Evolutionary conservation across 1,284 basidiomycete genomes (phyloP), one percentile per base, ranked within the genome.

Genomic region (Austropuccinia psidii): DNA sequence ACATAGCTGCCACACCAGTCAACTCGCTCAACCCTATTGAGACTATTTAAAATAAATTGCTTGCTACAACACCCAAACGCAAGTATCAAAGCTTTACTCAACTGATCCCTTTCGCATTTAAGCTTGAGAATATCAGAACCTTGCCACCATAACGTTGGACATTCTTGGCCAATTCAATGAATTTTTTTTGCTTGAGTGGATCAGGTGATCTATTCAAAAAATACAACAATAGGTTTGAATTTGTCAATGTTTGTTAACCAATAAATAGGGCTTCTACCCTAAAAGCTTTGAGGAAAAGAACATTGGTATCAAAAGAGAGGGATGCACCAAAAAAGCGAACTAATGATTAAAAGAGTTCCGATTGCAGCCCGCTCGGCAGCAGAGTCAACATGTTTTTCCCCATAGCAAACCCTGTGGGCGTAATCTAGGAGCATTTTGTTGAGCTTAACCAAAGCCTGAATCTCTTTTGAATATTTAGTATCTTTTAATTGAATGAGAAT

Each of bases 371-470:
- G 86, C 78, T 93, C 89, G 29, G 91, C 90, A 4, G 96, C 96
- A 19, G 97, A 85, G 62, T 86, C 84, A 72, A 99, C 94, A 81
- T 98, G 95, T 57, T 90, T 87, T 49, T 95, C 93, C 0, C 96
- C 95, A 81, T 99, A 99, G 95, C 96, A 98, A 5, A 96, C 96
- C 69, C 96, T 86, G 83, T 94, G 88, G 81, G 98, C 94, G 79
- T 98, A 93, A 6, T 85, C 86, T 0, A 90, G 91, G 13, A 98
- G 85, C 90, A 95, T 98, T 50, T 72, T 72, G 13, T 72, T 37
- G 11, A 72, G 62, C 92, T 86, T 93, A 81, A 96, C 93, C 2
- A 97, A 83, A 81, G 91, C 87, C 49, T 92, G 85, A 4, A 93
- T 94, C 82, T 98, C 96, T 65, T 90, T 85, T 0, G 96, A 93